Percentiles rank a stretch among this genome's conserved stretches.
phyloP scores from a whole-genome alignment of 768 basidiomycete species.

The Cubamyces lactineus region DNA sequence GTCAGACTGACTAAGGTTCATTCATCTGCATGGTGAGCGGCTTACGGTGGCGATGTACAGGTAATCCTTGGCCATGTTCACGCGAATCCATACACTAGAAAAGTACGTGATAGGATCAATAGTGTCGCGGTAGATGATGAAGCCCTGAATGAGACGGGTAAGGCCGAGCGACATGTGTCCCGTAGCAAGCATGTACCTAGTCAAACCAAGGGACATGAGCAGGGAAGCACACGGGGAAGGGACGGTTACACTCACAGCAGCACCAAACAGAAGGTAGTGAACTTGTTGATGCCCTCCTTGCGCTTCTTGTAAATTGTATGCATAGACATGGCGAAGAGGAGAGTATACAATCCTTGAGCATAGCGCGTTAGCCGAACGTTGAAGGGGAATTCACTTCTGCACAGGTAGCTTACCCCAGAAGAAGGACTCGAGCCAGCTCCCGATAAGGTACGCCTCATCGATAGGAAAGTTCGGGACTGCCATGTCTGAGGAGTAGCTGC shows the following conservation, averaged over 20 bases:
- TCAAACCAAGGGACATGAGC: background rate
- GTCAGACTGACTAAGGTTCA: background rate
- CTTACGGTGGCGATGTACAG: constrained; percentile 22
- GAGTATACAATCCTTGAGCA: background rate
- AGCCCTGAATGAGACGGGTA: constrained; percentile 16
- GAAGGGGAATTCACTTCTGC: background rate
- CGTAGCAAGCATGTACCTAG: constrained; percentile 17
- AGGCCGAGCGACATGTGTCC: constrained; percentile 19
- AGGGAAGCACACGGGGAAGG: too few relatives aligned
- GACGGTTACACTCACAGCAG: background rate
- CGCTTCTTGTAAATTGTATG: too few relatives aligned
- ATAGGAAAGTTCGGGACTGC: constrained; percentile 2
- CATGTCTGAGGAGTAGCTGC: background rate
- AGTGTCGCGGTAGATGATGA: constrained; percentile 14
- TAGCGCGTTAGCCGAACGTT: background rate
- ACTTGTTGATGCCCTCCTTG: too few relatives aligned
- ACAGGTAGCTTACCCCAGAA: background rate
- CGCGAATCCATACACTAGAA: constrained; percentile 9
- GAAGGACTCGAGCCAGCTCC: constrained; percentile 5
- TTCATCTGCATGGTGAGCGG: too few relatives aligned
- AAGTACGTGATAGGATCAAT: constrained; percentile 15
- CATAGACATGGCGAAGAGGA: background rate
- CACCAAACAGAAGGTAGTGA: background rate
- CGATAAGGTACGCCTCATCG: constrained; percentile 13
- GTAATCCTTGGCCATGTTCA: constrained; percentile 22